phyloP scores from a whole-genome alignment of 148 eudicot genomes.

The Rhododendron vialii region DNA sequence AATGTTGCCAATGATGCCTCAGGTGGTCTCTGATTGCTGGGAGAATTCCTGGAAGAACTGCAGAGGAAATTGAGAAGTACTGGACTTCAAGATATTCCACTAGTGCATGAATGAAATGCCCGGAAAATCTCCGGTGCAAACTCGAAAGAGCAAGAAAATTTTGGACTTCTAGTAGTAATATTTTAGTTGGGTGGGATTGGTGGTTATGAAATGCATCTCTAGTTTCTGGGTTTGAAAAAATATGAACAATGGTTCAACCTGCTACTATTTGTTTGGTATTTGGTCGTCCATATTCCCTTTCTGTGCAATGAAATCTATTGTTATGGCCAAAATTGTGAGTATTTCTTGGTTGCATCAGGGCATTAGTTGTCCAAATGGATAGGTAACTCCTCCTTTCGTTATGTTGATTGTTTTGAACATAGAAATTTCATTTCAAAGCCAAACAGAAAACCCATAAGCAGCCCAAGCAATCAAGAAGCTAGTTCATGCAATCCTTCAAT shows the following conservation, averaged over 20 bases:
- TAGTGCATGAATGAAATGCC: conserved; percentile 10
- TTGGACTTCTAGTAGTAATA: conserved; percentile 2
- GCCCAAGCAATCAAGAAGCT: no score
- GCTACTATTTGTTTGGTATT: neutral
- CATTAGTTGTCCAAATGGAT: neutral
- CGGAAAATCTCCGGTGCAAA: neutral
- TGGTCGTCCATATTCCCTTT: neutral
- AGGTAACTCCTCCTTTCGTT: neutral
- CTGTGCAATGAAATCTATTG: neutral
- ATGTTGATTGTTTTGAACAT: neutral
- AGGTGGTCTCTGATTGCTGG: conserved; percentile 45
- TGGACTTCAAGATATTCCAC: conserved; percentile 29
- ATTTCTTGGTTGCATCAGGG: neutral
- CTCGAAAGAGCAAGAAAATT: conserved; percentile 10
- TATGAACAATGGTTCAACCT: neutral
- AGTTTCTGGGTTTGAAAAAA: neutral
- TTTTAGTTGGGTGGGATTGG: neutral
- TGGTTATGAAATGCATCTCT: neutral
- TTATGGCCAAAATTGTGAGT: neutral
- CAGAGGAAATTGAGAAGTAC: conserved; percentile 35
- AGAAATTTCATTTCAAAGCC: neutral
- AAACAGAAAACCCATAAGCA: no score
- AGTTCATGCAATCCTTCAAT: no score
- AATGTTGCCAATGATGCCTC: neutral
- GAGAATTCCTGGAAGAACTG: conserved; percentile 39